Base-by-base conservation (phyloP, 1,139 yeast genomes). In the Candida tetrigidarum region DNA sequence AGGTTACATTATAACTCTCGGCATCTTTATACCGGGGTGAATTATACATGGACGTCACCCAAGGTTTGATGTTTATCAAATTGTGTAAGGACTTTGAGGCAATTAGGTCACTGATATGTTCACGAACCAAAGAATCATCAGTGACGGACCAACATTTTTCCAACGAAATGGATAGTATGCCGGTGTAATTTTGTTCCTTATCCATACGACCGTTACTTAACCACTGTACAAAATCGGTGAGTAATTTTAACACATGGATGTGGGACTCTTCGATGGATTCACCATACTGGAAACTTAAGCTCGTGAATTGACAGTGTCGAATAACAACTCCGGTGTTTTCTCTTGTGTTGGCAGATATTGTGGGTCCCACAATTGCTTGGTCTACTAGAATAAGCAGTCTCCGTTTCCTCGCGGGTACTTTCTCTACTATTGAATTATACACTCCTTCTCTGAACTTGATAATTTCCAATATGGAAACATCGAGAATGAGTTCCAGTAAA, bases 61-160 rank as follows among this genome's bases (percentile, higher is more conserved):
- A 58, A n/a, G 42, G 41, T 27, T 38, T 27, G 20, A 38, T 23
- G 5, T 8, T 29, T 20, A 16, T 23, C 14, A 26, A 34, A 16
- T 11, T 33, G 9, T 9, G 6, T 10, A 11, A 35, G 4, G 20
- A 9, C 15, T 23, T 36, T 9, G 34, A 18, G 5, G 29, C 30
- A 20, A 43, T 36, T n/a, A 37, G 25, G 25, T 39, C 37, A 11
- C 39, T 48, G 39, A 56, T 57, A 42, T 54, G 54, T 26, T 57
- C 60, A 43, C 71, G 46, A 8, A 55, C 44, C 11, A 59, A 47
- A 0, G 62, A 50, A 34, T 66, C 72, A 46, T 67, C 69, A 1
- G 63, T 51, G 8, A 64, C 54, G 1, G 71, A 63, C 74, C 74
- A 69, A 33, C 69, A 63, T 47, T 65, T 63, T 44, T 64, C 68